These are phyloP conservation scores for Yamadazyma triangularis DNA, from an alignment of 1,139 yeast genomes.

Conservation along the genomic window DNA sequence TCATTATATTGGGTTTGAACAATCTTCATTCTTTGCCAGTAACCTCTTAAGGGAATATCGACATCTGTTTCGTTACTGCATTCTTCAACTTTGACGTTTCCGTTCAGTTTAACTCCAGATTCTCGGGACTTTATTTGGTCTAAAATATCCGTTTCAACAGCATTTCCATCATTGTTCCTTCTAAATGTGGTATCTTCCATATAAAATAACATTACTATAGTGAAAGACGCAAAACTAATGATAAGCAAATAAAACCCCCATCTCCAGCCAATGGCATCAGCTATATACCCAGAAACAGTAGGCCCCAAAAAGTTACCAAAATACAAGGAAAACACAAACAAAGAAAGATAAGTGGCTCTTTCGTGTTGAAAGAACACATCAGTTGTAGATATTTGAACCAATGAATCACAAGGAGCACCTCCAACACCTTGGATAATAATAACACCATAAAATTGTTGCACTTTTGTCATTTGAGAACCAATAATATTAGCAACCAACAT, in stretches of 20 bases:
- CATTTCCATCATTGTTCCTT: conserved; percentile 15
- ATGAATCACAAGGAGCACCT: conserved; percentile 48
- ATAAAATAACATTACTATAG: conserved; percentile 35
- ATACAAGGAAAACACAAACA: conserved; percentile 39
- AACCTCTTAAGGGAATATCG: conserved; percentile 24
- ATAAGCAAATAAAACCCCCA: conserved; percentile 45
- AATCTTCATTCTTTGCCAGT: conserved; percentile 31
- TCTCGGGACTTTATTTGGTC: conserved; percentile 20
- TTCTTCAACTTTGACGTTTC: conserved; percentile 4
- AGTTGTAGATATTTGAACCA: conserved; percentile 44
- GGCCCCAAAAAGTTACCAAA: conserved; percentile 44
- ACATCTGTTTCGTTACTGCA: conserved; percentile 5
- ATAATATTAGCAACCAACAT: conserved; percentile 29
- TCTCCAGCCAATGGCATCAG: conserved; percentile 35
- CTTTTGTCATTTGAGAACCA: conserved; percentile 28
- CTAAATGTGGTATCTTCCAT: conserved; percentile 45
- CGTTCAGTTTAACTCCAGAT: conserved; percentile 1
- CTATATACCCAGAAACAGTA: conserved; percentile 40
- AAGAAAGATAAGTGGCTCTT: conserved; percentile 36
- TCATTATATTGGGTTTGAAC: conserved; percentile 38
- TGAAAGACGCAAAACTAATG: conserved; percentile 43
- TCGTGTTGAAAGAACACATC: conserved; percentile 49
- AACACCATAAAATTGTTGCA: conserved; percentile 25
- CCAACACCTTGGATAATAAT: conserved; percentile 38
- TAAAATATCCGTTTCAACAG: conserved; percentile 18